phyloP scores from a whole-genome alignment of 2,329 filamentous ascomycete species.

The Fusarium sp. region DNA sequence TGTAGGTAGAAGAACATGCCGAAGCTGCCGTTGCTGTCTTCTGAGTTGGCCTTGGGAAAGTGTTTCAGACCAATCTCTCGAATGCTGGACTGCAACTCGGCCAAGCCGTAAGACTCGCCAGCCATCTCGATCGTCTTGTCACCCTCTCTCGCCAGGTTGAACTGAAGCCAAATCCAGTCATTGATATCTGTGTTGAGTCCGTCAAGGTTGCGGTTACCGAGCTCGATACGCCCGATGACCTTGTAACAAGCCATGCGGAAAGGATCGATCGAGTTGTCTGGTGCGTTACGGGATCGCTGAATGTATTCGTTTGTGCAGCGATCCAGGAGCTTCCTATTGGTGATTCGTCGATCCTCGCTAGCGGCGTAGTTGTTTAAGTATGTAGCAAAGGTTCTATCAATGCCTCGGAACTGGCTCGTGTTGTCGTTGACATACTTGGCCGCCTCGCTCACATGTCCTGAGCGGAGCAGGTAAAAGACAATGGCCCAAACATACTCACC shows the following conservation, averaged over 20 bases:
- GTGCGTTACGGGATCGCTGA: conserved; percentile 84
- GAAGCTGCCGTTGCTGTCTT: conserved; percentile 80
- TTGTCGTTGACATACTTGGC: conserved; percentile 87
- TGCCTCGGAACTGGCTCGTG: conserved; percentile 83
- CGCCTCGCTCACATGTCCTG: conserved; percentile 86
- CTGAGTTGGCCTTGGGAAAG: conserved; percentile 84
- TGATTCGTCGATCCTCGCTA: conserved; percentile 80
- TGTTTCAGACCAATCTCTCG: conserved; percentile 90
- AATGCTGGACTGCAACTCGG: conserved; percentile 82
- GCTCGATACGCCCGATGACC: conserved; percentile 85
- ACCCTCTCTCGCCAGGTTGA: conserved; percentile 76
- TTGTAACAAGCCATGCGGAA: conserved; percentile 99
- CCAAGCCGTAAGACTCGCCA: conserved; percentile 73
- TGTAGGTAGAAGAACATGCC: conserved; percentile 96
- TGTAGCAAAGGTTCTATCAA: conserved; percentile 89
- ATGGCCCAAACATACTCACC: conserved; percentile 94
- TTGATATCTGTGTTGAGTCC: conserved; percentile 74
- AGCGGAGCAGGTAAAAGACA: conserved; percentile 90
- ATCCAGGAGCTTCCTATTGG: conserved; percentile 80
- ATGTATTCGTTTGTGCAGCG: conserved; percentile 92
- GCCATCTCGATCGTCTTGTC: conserved; percentile 74
- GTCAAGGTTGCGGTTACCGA: conserved; percentile 73
- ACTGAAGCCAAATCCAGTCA: conserved; percentile 80
- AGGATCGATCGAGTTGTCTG: conserved; percentile 89
- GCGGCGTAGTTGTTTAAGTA: conserved; percentile 89